Base-by-base conservation (phyloP, 1,139 yeast species). In the Kluyveromyces marxianus region DNA sequence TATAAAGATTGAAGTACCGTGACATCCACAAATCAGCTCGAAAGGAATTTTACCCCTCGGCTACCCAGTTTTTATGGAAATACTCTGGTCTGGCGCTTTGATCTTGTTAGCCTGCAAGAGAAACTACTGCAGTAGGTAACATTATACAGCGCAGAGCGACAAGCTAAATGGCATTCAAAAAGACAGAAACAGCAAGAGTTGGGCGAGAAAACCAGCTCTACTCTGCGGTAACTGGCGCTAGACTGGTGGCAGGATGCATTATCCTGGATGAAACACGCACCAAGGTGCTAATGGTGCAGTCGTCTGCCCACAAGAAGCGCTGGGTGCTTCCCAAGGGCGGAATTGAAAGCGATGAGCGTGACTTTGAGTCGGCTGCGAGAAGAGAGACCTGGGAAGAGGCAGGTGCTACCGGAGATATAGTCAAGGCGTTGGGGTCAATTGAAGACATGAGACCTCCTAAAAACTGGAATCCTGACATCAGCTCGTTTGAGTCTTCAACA, bases 371-470 rank as follows among this genome's bases (percentile, higher is more conserved):
- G 5, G 69, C 87, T 5, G 97, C 97, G 0, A 70, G 75, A 14
- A 70, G 99, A 49, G 98, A 92, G 63, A 86, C 96, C 0, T 92
- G 98, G 98, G 98, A 92, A 65, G 99, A 92, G 65, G 95, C 96
- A 0, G 98, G 98, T 0, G 86, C 84, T 29, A 76, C 76, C 37
- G 96, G 96, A 3, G 68, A 63, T 21, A 72, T 88, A 10, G 56
- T 70, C 2, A 55, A 59, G 41, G 72, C 71, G 49, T 67, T 90
- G 39, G 95, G 92, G 0, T 69, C 75, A 1, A 82, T 86, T 27
- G 75, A 74, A 44, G 96, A 88, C 59, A 70, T 75, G 57, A 65
- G 95, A 48, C 88, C 88, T 6, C 71, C 75, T 35, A 77, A 80
- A 63, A 75, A 79, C 3, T 83, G 86, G 64, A 67, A 61, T 28